A percentile compares a stretch with the other conserved stretches of the same genome.
phyloP scores from a whole-genome alignment of 2,329 filamentous ascomycete species.

The Cladosporium sp. region DNA sequence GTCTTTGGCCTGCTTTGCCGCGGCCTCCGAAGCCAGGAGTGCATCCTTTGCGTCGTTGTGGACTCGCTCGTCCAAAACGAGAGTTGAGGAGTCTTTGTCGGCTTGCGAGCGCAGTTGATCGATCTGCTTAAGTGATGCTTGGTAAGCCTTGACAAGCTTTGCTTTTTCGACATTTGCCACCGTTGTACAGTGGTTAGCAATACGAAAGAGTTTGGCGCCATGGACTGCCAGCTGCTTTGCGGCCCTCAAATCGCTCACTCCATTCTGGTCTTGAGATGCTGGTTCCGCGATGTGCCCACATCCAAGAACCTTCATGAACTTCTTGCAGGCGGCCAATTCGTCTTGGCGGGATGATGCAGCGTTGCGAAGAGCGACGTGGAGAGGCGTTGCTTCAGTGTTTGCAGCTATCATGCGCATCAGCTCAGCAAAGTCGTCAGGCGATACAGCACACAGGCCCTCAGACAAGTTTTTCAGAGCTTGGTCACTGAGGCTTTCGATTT shows the following conservation, averaged over 20 bases:
- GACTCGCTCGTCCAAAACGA: neutral
- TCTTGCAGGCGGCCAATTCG: neutral
- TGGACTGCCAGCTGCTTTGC: neutral
- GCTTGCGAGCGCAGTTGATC: conserved; percentile 2
- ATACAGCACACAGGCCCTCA: neutral
- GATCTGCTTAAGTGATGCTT: neutral
- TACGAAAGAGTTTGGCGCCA: neutral
- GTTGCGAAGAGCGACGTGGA: neutral
- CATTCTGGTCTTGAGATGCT: neutral
- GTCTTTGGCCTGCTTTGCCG: neutral
- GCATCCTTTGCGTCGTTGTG: neutral
- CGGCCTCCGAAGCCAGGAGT: neutral
- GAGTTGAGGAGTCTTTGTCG: neutral
- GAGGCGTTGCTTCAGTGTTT: neutral
- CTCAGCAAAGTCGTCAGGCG: conserved; percentile 1
- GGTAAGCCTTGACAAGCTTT: neutral
- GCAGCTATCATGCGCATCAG: neutral
- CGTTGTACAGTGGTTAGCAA: neutral
- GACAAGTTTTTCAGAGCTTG: neutral
- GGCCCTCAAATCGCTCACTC: neutral
- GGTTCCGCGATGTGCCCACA: neutral
- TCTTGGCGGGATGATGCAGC: neutral
- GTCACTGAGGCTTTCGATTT: neutral
- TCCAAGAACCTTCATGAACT: neutral
- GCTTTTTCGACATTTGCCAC: neutral